Base-by-base conservation (phyloP, 1,139 yeast species). In the Lizanozyma gosingica region DNA sequence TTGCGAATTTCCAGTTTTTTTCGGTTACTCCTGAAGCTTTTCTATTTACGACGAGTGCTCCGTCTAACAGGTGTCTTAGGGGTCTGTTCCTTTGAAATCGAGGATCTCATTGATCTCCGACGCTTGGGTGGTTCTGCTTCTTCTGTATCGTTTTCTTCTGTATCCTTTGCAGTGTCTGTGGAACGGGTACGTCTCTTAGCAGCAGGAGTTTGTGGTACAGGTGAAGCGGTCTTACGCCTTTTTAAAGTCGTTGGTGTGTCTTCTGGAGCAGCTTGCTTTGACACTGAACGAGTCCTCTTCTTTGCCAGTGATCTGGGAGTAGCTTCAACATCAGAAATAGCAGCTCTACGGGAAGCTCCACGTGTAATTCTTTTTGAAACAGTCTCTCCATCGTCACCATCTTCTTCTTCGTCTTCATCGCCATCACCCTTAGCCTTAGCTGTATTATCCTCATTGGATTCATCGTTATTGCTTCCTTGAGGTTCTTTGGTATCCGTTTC, bases 181-280 rank as follows among this genome's bases (percentile, higher is more conserved):
- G 59, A 56, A 18, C 67, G 48, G 2, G 65, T 60, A 22, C 67
- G 48, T 42, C 62, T 63, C 45, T 58, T 57, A 2, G 57, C 46
- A 14, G 41, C 40, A 6, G 48, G 43, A 4, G 55, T 39, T 35
- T 18, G 37, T 8, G 14, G 36, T 4, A 17, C 29, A 8, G 15
- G 15, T 14, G 8, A 27, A n/a, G 37, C 29, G 4, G 18, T 35
- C 29, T 35, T 18, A n/a, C n/a, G 18, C 18, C 37, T 35, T 35
- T 18, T 18, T n/a, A n/a, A n/a, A 14, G 17, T 4, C 18, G n/a
- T 16, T 34, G 41, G 29, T 6, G 29, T 22, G 9, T 22, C 18
- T 14, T 35, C 39, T 4, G 33, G 42, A 11, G n/a, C 18, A 18
- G 33, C 39, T 18, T 41, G 41, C 37, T 37, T 42, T 11, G 29